Evolutionary conservation across 2,329 filamentous ascomycete species (phyloP), one percentile per base, ranked within the genome.

Genomic region (Rutstroemia sydowiana): DNA sequence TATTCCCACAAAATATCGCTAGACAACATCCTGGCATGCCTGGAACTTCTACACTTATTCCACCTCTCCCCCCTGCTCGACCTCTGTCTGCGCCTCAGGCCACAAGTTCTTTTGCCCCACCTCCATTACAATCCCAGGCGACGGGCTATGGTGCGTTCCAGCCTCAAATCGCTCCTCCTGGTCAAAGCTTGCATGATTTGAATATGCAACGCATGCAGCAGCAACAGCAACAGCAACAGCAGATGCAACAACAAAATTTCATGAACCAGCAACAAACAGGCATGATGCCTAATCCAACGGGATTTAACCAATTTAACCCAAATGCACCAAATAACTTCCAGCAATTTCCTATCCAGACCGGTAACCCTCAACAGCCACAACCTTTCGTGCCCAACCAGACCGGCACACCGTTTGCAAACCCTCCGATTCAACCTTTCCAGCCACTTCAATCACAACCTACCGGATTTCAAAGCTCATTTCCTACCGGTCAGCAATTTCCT

Each of bases 41-140:
- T 55, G 77, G 80, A 53, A 76, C 74, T 40, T 75, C 80, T 59
- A 72, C 79, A 36, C 74, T 95, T 34, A 79, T 91, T 56, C 79
- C 85, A 45, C 89, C 90, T 7, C 89, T 81, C 23, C 74, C 87
- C 16, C 89, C 90, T 10, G 79, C 83, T 48, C 79, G 93, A 55
- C 86, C 93, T 7, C 76, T 93, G 11, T 96, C 92, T 37, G 92
- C 93, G 36, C 92, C 93, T 23, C 87, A 89, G 66, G 87, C 89
- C 49, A 85, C 81, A 42, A 90, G 78, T 67, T 77, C 75, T 4
- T 93, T 95, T 66, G 78, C 79, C 7, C 79, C 85, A 16, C 82
- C 88, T 45, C 83, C 88, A 14, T 70, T 96, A 59, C 85, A 91
- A 66, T 83, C 89, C 48, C 92, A 96, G 66, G 79, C 91, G 68